Conservation (phyloP, 306 rosid genomes). For the Trifolium pratense region DNA sequence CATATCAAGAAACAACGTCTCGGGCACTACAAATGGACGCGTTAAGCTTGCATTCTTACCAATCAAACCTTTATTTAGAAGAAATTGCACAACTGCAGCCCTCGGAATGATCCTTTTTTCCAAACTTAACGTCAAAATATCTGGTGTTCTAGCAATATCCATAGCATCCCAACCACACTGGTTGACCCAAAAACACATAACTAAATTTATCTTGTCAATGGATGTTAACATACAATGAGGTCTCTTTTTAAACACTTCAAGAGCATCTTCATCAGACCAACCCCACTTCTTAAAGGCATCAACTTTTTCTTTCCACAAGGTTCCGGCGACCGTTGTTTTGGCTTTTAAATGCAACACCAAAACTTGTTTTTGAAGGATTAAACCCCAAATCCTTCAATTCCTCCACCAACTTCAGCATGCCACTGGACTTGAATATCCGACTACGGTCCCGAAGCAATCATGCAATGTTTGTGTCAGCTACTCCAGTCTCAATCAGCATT, state of each 20-base stretch:
- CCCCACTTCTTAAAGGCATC: slow-evolving; percentile 3
- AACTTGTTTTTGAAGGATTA: slow-evolving; percentile 23
- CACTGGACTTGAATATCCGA: neutral
- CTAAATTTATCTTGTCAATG: slow-evolving; percentile 41
- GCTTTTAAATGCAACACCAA: slow-evolving; percentile 43
- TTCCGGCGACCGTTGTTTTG: slow-evolving; percentile 25
- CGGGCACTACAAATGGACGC: neutral
- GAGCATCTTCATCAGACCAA: slow-evolving; percentile 28
- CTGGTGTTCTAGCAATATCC: slow-evolving; percentile 4
- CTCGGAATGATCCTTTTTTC: slow-evolving; percentile 60
- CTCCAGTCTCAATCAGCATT: neutral
- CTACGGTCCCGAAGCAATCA: neutral
- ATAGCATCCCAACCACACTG: slow-evolving; percentile 39
- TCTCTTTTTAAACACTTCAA: slow-evolving; percentile 39
- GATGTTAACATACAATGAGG: slow-evolving; percentile 53
- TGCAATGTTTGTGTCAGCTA: neutral
- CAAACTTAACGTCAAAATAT: slow-evolving; percentile 39
- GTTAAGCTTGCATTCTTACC: neutral
- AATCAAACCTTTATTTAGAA: slow-evolving; percentile 47
- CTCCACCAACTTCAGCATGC: slow-evolving; percentile 5
- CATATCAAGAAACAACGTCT: neutral
- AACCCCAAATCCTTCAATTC: slow-evolving; percentile 56
- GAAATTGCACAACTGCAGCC: slow-evolving; percentile 40
- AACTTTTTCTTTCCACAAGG: slow-evolving; percentile 51
- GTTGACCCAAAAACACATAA: slow-evolving; percentile 52